phyloP scores from a whole-genome alignment of 345 rosid species.

The rapeseed (Brassica napus) region Da-Ae NC_063451.1:41912001-41912500 shows the following conservation, averaged over 20 bases:
- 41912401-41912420: neutral
- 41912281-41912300: slow-evolving; percentile 63
- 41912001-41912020: slow-evolving; percentile 81
- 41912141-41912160: slow-evolving; percentile 69
- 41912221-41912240: slow-evolving; percentile 60
- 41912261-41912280: slow-evolving; percentile 70
- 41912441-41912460: neutral
- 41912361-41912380: neutral
- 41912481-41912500: neutral
- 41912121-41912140: slow-evolving; percentile 86
- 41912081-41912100: slow-evolving; percentile 80
- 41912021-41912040: slow-evolving; percentile 48
- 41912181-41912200: slow-evolving; percentile 55
- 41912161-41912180: slow-evolving; percentile 69
- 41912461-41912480: neutral
- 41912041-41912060: slow-evolving; percentile 84
- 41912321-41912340: slow-evolving; percentile 60
- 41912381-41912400: neutral
- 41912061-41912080: slow-evolving; percentile 88
- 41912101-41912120: slow-evolving; percentile 71
- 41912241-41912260: slow-evolving; percentile 67
- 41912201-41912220: slow-evolving; percentile 78
- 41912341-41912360: slow-evolving; percentile 42
- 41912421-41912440: neutral
- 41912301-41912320: slow-evolving; percentile 68